Conservation (phyloP, 1,139 yeast species). For the Sugiyamaella sp. region DNA sequence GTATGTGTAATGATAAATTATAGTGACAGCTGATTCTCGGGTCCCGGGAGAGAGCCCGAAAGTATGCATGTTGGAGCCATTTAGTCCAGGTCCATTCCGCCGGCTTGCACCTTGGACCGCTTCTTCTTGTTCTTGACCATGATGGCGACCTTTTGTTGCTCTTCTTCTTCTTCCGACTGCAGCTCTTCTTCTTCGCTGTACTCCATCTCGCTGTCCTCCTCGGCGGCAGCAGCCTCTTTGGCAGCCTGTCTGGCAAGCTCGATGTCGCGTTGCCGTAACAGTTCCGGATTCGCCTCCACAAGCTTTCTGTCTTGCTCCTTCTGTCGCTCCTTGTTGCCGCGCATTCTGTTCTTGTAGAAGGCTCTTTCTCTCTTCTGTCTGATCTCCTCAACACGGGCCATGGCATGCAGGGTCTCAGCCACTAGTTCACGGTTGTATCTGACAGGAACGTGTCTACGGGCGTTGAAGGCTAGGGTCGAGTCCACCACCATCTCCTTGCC, state of each 20-base stretch:
- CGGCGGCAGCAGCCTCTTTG: slow-evolving; percentile 57
- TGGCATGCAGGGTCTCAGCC: slow-evolving; percentile 89
- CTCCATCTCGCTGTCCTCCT: slow-evolving; percentile 53
- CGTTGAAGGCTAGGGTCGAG: slow-evolving; percentile 92
- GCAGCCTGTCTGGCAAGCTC: slow-evolving; percentile 83
- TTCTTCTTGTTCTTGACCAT: slow-evolving; percentile 65
- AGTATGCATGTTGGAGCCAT: slow-evolving; percentile 5
- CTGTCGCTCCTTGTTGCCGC: slow-evolving; percentile 89
- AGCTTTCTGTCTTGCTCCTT: slow-evolving; percentile 84
- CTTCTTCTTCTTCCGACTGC: slow-evolving; percentile 46
- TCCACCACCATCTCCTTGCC: slow-evolving; percentile 99
- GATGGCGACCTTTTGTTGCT: slow-evolving; percentile 71
- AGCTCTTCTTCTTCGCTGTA: slow-evolving; percentile 46
- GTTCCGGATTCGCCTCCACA: slow-evolving; percentile 84
- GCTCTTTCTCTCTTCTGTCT: slow-evolving; percentile 97
- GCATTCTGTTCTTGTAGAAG: slow-evolving; percentile 99
- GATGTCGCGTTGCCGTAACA: slow-evolving; percentile 89
- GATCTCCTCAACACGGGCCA: slow-evolving; percentile 95
- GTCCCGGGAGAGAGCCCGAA: not conserved
- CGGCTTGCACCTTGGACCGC: slow-evolving; percentile 18
- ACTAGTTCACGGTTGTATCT: slow-evolving; percentile 97
- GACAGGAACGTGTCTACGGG: slow-evolving; percentile 97
- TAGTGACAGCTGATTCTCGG: no score
- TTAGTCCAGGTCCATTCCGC: slow-evolving; percentile 23
- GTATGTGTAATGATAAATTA: not conserved